phyloP scores from a whole-genome alignment of 768 basidiomycete species.

The Leccinum variicolor region DNA sequence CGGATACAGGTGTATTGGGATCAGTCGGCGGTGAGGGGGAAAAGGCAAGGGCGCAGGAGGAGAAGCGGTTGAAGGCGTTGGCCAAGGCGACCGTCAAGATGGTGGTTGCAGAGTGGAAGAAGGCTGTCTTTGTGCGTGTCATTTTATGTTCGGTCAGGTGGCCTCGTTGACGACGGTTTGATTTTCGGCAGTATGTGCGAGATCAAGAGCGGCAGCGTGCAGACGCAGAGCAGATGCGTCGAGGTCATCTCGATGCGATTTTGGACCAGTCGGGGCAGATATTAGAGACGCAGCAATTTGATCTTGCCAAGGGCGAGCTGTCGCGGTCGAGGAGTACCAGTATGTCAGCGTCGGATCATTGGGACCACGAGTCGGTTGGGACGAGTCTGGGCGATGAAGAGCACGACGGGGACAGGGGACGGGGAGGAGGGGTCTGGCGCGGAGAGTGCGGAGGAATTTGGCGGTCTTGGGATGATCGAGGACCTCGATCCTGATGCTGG shows the following conservation, averaged over 20 bases:
- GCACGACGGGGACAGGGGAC: conserved; percentile 18
- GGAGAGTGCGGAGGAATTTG: conserved; percentile 39
- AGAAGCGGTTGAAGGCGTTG: conserved; percentile 59
- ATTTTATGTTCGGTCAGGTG: neutral
- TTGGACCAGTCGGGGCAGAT: conserved; percentile 86
- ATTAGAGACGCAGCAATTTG: conserved; percentile 77
- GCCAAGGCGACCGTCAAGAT: conserved; percentile 71
- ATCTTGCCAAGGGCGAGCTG: conserved; percentile 52
- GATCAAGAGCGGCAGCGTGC: conserved; percentile 59
- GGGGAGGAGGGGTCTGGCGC: conserved; percentile 23
- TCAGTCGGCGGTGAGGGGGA: conserved; percentile 56
- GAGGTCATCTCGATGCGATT: conserved; percentile 87
- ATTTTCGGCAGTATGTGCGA: conserved; percentile 59
- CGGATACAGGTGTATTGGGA: conserved; percentile 78
- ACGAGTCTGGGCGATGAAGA: conserved; percentile 22
- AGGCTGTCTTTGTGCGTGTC: conserved; percentile 72
- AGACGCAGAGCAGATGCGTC: conserved; percentile 74
- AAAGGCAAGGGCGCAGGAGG: conserved; percentile 54
- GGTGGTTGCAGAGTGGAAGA: conserved; percentile 81
- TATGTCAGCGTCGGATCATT: conserved; percentile 31
- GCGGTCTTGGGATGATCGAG: conserved; percentile 23
- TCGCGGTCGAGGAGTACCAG: conserved; percentile 45
- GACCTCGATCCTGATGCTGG: conserved; percentile 3
- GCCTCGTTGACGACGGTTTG: neutral
- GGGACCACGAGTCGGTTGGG: conserved; percentile 15